These are phyloP conservation scores for Lasiosphaeria ovina DNA, from an alignment of 495 filamentous ascomycete genomes.

Conservation along the genomic window DNA sequence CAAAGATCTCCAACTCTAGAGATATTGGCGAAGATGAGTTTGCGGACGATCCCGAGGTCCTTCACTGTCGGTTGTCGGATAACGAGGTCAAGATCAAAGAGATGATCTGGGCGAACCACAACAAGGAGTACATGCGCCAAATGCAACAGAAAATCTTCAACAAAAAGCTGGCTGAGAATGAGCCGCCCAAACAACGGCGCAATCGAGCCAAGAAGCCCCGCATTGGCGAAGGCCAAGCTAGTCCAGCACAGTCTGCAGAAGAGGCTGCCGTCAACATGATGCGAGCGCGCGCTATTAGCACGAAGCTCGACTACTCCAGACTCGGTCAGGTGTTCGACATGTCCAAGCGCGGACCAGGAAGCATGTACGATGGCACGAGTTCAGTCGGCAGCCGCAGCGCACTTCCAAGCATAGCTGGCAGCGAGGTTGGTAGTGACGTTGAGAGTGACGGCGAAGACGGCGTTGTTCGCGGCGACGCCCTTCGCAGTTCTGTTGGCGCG, in stretches of 20 bases:
- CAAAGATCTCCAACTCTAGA: constrained; percentile 42
- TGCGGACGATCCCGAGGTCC: constrained; percentile 80
- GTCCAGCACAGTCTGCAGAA: constrained; percentile 57
- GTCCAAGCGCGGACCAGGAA: constrained; percentile 39
- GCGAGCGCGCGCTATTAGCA: constrained; percentile 67
- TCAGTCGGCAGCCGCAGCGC: constrained; percentile 21
- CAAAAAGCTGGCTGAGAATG: constrained; percentile 57
- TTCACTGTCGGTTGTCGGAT: constrained; percentile 67
- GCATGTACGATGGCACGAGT: constrained; percentile 26
- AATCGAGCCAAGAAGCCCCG: constrained; percentile 51
- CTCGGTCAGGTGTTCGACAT: constrained; percentile 51
- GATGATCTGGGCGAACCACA: constrained; percentile 87
- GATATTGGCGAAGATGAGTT: constrained; percentile 75
- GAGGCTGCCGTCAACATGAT: constrained; percentile 76
- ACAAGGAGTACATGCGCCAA: constrained; percentile 82
- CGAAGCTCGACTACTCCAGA: constrained; percentile 81
- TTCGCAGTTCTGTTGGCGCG: not conserved
- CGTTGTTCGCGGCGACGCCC: not conserved
- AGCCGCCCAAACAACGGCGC: constrained; percentile 48
- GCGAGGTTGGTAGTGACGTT: constrained; percentile 18
- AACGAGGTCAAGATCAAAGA: constrained; percentile 77
- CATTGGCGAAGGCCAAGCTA: constrained; percentile 58
- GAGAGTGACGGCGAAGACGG: constrained; percentile 11
- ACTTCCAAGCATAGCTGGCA: constrained; percentile 19
- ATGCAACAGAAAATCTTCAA: constrained; percentile 75